Conservation (phyloP, 1,284 basidiomycete genomes). For the Golubevia pallescens region DNA sequence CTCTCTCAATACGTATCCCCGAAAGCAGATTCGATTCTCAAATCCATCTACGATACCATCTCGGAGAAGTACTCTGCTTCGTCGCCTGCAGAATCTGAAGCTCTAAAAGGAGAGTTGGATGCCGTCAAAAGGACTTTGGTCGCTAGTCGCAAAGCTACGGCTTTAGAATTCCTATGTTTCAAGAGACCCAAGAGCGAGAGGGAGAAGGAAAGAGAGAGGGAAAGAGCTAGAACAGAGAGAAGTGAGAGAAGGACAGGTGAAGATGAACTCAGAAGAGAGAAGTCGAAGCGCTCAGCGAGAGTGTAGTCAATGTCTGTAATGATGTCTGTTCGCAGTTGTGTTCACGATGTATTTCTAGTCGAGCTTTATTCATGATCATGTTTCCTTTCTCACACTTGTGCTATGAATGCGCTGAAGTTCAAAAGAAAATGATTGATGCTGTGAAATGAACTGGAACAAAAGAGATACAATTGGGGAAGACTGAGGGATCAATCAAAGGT, state of each 20-base stretch:
- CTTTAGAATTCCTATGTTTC: slow-evolving; percentile 88
- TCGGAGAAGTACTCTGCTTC: slow-evolving; percentile 76
- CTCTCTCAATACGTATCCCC: slow-evolving; percentile 84
- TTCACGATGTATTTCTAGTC: too few species aligned
- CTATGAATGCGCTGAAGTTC: too few species aligned
- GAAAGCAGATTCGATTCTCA: slow-evolving; percentile 79
- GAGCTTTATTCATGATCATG: too few species aligned
- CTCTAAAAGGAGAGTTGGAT: slow-evolving; percentile 73
- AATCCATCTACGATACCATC: slow-evolving; percentile 91
- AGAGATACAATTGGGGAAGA: too few species aligned
- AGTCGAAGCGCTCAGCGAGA: not conserved
- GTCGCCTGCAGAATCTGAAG: slow-evolving; percentile 69
- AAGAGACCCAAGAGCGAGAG: slow-evolving; percentile 17
- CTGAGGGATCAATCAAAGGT: slow-evolving; percentile 37
- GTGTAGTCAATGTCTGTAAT: too few species aligned
- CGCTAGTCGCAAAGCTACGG: slow-evolving; percentile 85
- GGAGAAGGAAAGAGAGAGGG: slow-evolving; percentile 25
- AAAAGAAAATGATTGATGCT: too few species aligned
- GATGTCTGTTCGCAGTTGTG: too few species aligned
- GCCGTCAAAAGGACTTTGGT: slow-evolving; percentile 86
- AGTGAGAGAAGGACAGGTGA: slow-evolving; percentile 14
- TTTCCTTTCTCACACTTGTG: too few species aligned
- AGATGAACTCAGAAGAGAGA: slow-evolving; percentile 12
- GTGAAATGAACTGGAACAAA: too few species aligned
- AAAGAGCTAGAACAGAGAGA: slow-evolving; percentile 19